Base-by-base conservation (phyloP, 129 eudicot species). In the Pseudognaphalium luteoalbum region DNA sequence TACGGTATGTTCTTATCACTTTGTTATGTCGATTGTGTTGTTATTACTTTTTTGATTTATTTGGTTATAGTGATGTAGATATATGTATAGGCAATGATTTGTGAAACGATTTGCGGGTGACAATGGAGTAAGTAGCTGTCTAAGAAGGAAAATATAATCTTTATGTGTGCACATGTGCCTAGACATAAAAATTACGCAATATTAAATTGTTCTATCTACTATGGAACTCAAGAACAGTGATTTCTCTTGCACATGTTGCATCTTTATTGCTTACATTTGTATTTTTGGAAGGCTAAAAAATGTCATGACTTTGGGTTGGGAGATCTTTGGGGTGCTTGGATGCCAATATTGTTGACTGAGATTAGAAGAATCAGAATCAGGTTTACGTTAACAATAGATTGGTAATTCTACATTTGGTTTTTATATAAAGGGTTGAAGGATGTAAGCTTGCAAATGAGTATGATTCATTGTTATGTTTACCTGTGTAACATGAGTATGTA, bases 1-100 rank as follows among this genome's bases (percentile, higher is more conserved):
- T 1, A 88, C 83, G 93, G 96, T 93, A 84, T 69, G 9, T 2
- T 34, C 4, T 64, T 6, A 0, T 10, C 41, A 17, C 17, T 28
- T 5, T 64, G 29, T 73, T 57, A 32, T 2, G 70, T 58, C 10
- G 8, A 2, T 22, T 29, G 1, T 52, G 7, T 10, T 28, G 17
- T 34, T 21, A 6, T 61, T 61, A 0, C 20, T 20, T 44, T 62
- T 62, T 5, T 12, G 19, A 29, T 25, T 9, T 62, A 28, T 10
- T 11, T 62, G 7, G 14, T 5, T 10, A 8, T 47, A 15, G 0
- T 47, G 54, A 47, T 47, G 34, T 32, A 32, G 4, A 2, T 32
- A 32, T 32, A 4, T 56, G 62, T 56, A 56, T 56, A 56, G 2
- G 34, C 4, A 32, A 32, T 32, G 34, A 2, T 32, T 2, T 32